Evolutionary conservation across 495 filamentous ascomycete genomes (phyloP), one percentile per base, ranked within the genome.

Genomic region (Penicillium bialowiezense): DNA sequence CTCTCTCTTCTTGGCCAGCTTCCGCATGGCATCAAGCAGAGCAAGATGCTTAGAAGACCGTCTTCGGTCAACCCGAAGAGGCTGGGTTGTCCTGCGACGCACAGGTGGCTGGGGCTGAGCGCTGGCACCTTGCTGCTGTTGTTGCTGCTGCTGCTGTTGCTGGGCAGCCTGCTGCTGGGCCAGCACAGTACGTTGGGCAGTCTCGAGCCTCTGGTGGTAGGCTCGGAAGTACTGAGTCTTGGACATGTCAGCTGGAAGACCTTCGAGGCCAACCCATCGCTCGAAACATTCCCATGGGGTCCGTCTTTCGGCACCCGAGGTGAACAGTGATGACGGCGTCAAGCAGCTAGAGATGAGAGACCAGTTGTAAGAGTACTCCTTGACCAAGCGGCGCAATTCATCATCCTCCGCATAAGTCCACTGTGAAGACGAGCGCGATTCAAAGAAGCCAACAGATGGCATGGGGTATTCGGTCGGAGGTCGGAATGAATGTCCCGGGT

Each of bases 251-350:
- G 81, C 81, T 14, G 91, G 91, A 29, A 96, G 69, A 5, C 90
- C 90, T 70, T 97, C 93, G 8, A 97, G 71, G 45, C 85, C 82
- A 13, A 96, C 83, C 90, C 92, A 97, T 31, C 95, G 83, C 63
- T 98, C 93, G 59, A 97, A 98, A 60, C 93, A 98, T 70, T 98
- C 93, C 93, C 93, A 98, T 5, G 93, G 91, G 3, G 95, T 97
- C 41, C 93, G 80, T 45, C 93, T 82, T 60, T 97, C 95, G 9
- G 89, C 82, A 12, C 88, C 87, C 39, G 92, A 91, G 18, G 85
- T 81, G 60, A 86, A 95, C 24, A 79, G 54, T 3, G 89, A 93
- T 38, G 81, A 79, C n/a, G 83, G 77, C 0, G 82, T 78, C 33
- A 96, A 71, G 51, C 89, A 85, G 51, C 77, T 85, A 5, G 90